Conservation (phyloP, 768 basidiomycete genomes). For the Naganishia friedmannii region DNA sequence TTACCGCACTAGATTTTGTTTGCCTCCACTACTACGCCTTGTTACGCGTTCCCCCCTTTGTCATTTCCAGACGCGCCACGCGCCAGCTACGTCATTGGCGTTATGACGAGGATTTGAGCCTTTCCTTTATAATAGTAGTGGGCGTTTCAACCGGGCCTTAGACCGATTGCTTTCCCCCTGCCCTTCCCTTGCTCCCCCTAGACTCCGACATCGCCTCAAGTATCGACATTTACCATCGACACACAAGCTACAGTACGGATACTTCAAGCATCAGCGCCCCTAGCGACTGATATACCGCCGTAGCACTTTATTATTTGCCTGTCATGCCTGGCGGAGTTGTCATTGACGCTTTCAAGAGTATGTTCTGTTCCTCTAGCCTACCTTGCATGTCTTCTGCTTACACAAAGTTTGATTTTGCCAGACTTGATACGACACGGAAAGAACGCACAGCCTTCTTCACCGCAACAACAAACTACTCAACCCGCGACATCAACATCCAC, state of each 20-base stretch:
- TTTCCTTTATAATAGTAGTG: background rate
- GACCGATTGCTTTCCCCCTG: background rate
- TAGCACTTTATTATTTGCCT: background rate
- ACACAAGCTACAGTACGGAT: background rate
- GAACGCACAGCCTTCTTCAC: slow-evolving; percentile 54
- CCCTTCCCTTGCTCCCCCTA: background rate
- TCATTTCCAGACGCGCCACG: slow-evolving; percentile 1
- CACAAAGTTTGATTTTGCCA: slow-evolving; percentile 43
- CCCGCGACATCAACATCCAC: slow-evolving; percentile 40
- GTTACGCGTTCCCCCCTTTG: slow-evolving; percentile 6
- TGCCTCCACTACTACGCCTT: background rate
- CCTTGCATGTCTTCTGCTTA: slow-evolving; percentile 31
- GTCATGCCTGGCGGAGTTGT: slow-evolving; percentile 53
- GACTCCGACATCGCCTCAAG: background rate
- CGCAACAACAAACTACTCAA: slow-evolving; percentile 19
- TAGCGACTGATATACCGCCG: background rate
- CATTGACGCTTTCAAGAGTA: slow-evolving; percentile 86
- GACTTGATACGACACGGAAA: slow-evolving; percentile 82
- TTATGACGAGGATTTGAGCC: background rate
- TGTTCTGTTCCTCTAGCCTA: slow-evolving; percentile 36
- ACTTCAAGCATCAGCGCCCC: background rate
- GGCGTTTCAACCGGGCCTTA: background rate
- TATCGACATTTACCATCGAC: background rate
- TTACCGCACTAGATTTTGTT: background rate
- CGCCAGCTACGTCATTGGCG: background rate